These are phyloP conservation scores for Blastobotrys terrestris DNA, from an alignment of 805 yeast species.

Conservation along the genomic window DNA sequence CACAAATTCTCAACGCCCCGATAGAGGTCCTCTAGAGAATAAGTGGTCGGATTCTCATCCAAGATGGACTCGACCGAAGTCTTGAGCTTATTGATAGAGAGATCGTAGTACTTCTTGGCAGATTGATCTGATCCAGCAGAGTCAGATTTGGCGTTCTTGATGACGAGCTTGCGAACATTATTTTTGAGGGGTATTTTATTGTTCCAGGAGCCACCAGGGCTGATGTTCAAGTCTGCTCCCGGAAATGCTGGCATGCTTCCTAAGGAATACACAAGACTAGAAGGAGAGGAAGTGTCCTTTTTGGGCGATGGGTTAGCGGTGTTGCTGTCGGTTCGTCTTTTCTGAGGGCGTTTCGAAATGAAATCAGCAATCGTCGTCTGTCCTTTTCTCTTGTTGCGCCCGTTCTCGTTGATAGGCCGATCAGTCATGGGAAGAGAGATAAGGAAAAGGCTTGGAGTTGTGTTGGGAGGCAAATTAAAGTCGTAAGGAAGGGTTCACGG, in stretches of 20 bases:
- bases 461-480: not conserved
- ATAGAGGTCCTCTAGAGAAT: slow-evolving; percentile 27
- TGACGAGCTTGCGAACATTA: not conserved
- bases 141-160: slow-evolving; percentile 1
- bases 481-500: no score
- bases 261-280: not conserved
- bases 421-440: not conserved
- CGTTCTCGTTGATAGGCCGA: not conserved
- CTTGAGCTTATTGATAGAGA: slow-evolving; percentile 12
- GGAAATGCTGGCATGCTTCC: slow-evolving; percentile 4
- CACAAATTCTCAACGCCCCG: slow-evolving; percentile 29
- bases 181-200: not conserved
- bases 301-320: not conserved
- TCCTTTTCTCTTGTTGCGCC: not conserved
- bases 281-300: not conserved
- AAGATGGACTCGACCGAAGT: slow-evolving; percentile 16
- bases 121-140: not conserved
- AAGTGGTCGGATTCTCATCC: slow-evolving; percentile 4
- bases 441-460: not conserved
- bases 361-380: not conserved
- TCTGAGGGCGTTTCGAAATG: not conserved
- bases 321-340: not conserved
- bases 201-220: not conserved
- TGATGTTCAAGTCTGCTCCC: slow-evolving; percentile 3
- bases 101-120: slow-evolving; percentile 12